phyloP scores from a whole-genome alignment of 139 green algal genomes.

The Edaphochlamys debaryana region DNA sequence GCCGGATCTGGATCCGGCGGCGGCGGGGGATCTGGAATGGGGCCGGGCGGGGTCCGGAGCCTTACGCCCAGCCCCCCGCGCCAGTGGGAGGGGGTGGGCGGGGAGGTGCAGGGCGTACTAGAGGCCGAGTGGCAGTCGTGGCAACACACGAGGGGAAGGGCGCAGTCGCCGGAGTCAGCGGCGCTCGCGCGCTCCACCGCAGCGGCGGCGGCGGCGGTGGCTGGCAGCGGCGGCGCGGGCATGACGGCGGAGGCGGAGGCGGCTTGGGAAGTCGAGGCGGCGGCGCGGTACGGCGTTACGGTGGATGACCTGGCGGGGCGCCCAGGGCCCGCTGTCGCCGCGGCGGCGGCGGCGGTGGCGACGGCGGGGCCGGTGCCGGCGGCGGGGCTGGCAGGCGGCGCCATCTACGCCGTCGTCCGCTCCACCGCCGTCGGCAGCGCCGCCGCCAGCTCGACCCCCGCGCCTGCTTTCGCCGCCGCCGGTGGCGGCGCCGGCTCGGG shows the following conservation, averaged over 20 bases:
- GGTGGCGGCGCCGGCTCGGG: background rate
- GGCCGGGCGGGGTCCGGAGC: background rate
- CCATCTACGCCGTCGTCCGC: background rate
- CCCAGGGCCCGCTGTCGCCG: background rate
- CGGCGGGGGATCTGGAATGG: too few relatives aligned
- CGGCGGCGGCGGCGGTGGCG: too few relatives aligned
- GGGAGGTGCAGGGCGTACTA: background rate
- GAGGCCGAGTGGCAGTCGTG: conserved; percentile 24
- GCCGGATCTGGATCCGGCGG: background rate
- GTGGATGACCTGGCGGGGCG: too few relatives aligned
- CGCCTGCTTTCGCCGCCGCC: too few relatives aligned
- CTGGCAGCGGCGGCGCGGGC: background rate
- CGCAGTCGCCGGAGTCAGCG: conserved; percentile 14
- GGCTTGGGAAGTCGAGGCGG: too few relatives aligned
- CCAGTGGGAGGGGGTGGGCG: background rate
- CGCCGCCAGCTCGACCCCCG: background rate
- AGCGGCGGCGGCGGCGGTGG: background rate
- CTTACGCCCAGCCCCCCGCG: background rate
- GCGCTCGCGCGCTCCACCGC: background rate
- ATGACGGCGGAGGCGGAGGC: background rate
- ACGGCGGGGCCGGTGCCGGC: background rate
- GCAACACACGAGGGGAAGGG: background rate
- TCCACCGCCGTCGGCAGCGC: too few relatives aligned
- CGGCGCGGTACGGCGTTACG: too few relatives aligned
- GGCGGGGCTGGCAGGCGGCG: background rate